Percentiles rank a stretch among this genome's conserved stretches.
Evolutionary conservation across 225 moss, liverwort and hornwort species (phyloP).

Genomic region (Straminergon stramineum): DNA sequence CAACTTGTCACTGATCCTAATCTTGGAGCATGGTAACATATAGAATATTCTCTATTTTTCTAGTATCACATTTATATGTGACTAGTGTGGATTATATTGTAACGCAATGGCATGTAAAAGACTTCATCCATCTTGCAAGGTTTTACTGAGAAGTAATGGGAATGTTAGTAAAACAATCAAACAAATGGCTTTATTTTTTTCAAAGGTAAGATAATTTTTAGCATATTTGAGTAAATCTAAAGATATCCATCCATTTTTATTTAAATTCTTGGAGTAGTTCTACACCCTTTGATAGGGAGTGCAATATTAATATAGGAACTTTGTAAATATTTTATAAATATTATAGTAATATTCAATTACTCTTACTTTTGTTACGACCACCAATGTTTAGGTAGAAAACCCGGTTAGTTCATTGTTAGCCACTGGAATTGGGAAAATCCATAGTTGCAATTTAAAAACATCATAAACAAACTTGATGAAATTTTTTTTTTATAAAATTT

Average conservation of each 20-base stretch:
- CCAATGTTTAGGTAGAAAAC: not conserved
- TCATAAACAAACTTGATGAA: accelerated
- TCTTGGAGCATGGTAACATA: no score
- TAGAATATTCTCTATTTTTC: not conserved
- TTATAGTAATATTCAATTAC: not conserved
- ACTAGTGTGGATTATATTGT: not conserved
- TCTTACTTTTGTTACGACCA: not conserved
- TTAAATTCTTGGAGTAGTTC: not conserved
- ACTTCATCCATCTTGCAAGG: not conserved
- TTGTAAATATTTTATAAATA: not conserved
- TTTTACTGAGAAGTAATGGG: not conserved
- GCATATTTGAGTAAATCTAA: not conserved
- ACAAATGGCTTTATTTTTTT: not conserved
- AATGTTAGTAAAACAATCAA: not conserved
- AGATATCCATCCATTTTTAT: not conserved
- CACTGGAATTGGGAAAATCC: accelerated
- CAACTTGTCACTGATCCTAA: not conserved
- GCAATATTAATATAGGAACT: not conserved
- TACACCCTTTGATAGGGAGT: not conserved
- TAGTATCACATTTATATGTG: not conserved
- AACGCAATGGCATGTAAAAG: no score
- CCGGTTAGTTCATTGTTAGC: not conserved
- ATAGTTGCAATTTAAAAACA: not conserved
- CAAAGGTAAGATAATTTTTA: not conserved
- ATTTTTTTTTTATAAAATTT: no score